A percentile compares a stretch with the other conserved stretches of the same genome.
phyloP scores from a whole-genome alignment of 1,139 yeast species.

The Saccharomyces hybrid region DNA sequence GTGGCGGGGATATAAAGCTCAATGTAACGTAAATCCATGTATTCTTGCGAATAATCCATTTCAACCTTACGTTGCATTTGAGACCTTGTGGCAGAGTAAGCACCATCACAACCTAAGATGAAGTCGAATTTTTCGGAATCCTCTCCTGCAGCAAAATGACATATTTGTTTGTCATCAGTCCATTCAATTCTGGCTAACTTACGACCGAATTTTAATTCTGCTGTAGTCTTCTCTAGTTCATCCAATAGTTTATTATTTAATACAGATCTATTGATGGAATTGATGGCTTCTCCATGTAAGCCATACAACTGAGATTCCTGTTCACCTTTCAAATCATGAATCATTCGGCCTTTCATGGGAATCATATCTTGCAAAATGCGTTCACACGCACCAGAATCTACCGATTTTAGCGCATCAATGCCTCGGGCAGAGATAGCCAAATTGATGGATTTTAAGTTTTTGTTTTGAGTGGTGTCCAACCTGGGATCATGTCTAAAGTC shows the following conservation, averaged over 20 bases:
- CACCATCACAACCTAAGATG: constrained; percentile 81
- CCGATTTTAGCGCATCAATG: constrained; percentile 54
- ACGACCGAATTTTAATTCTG: constrained; percentile 48
- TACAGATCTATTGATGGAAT: constrained; percentile 72
- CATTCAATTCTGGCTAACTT: constrained; percentile 41
- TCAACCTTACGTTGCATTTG: constrained; percentile 61
- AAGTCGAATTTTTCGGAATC: constrained; percentile 39
- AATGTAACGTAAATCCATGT: constrained; percentile 76
- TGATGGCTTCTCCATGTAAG: constrained; percentile 74
- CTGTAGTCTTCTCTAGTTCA: constrained; percentile 35
- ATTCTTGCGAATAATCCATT: constrained; percentile 68
- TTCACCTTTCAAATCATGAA: constrained; percentile 60
- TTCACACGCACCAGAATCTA: constrained; percentile 52
- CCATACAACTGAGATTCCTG: constrained; percentile 73
- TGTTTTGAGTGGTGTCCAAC: constrained; percentile 24
- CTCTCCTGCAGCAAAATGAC: constrained; percentile 23
- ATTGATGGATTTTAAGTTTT: constrained; percentile 63
- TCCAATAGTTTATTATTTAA: constrained; percentile 59
- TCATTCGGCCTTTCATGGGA: constrained; percentile 89
- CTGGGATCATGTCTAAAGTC: constrained; percentile 49
- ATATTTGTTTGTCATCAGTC: constrained; percentile 21
- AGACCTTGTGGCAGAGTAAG: constrained; percentile 66
- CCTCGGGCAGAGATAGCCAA: constrained; percentile 88
- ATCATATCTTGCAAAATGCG: constrained; percentile 54
- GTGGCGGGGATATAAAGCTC: constrained; percentile 70